Conservation (phyloP, 2,329 filamentous ascomycete genomes). For the Stemphylium lycopersici region DNA sequence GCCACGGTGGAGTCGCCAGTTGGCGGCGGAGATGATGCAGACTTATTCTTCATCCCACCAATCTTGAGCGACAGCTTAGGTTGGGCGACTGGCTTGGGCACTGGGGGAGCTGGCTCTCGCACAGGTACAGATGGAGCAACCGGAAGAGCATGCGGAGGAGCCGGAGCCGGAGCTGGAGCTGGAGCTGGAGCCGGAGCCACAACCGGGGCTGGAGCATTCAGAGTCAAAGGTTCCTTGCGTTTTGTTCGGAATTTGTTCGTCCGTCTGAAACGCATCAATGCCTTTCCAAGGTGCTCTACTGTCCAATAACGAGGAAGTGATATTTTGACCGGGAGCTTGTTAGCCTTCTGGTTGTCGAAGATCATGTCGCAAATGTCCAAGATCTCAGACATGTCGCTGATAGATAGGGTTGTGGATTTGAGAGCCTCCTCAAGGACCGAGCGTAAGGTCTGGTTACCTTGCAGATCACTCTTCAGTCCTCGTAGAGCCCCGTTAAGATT, state of each 20-base stretch:
- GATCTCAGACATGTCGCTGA: slow-evolving; percentile 62
- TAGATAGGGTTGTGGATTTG: slow-evolving; percentile 55
- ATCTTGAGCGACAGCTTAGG: slow-evolving; percentile 35
- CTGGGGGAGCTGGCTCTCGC: slow-evolving; percentile 11
- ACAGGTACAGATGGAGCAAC: slow-evolving; percentile 11
- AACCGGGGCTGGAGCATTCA: not conserved
- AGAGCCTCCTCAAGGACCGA: slow-evolving; percentile 63
- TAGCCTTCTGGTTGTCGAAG: slow-evolving; percentile 56
- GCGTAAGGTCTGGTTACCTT: slow-evolving; percentile 56
- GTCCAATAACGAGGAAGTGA: slow-evolving; percentile 64
- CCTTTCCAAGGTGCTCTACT: slow-evolving; percentile 60
- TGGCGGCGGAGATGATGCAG: slow-evolving; percentile 23
- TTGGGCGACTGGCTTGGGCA: slow-evolving; percentile 4
- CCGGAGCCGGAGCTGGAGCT: not conserved
- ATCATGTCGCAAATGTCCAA: slow-evolving; percentile 64
- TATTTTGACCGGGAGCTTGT: slow-evolving; percentile 57
- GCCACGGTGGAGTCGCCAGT: slow-evolving; percentile 9
- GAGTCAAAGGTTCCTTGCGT: slow-evolving; percentile 13
- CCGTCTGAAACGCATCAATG: slow-evolving; percentile 38
- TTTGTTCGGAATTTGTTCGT: slow-evolving; percentile 30
- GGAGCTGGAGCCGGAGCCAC: not conserved
- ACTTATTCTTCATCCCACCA: slow-evolving; percentile 18
- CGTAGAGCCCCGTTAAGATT: slow-evolving; percentile 64
- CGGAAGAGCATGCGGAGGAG: slow-evolving; percentile 3
- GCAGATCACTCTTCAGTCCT: slow-evolving; percentile 62